Evolutionary conservation across 768 basidiomycete species (phyloP).

Genomic region (Boletus vinaceobasis): DNA sequence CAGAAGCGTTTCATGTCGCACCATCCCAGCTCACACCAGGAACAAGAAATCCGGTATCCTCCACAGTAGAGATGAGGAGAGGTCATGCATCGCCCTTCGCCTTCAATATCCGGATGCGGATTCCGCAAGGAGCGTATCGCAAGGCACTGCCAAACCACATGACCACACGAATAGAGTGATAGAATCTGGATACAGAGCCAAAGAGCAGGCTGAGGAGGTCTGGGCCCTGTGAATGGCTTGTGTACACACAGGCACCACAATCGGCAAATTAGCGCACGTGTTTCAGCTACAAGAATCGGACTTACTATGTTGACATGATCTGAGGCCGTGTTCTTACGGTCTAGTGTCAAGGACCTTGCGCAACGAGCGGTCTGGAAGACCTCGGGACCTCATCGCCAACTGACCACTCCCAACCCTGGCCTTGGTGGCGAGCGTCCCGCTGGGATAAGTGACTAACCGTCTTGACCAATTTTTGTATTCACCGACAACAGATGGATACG

Average conservation of each 20-base stretch:
- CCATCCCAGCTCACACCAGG: background rate
- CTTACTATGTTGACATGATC: background rate
- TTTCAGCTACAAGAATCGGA: background rate
- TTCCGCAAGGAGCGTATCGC: background rate
- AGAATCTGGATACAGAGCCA: background rate
- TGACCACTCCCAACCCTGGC: too few species aligned
- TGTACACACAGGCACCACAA: background rate
- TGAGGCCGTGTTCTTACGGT: background rate
- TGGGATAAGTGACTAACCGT: background rate
- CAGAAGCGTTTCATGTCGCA: background rate
- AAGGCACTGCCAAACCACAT: background rate
- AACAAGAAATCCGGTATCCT: background rate
- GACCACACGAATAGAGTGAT: background rate
- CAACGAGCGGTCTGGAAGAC: too few species aligned
- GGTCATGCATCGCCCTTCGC: background rate
- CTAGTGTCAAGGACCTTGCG: too few species aligned
- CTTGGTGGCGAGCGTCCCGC: background rate
- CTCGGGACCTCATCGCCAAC: too few species aligned
- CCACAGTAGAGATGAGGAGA: background rate
- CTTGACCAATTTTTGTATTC: background rate
- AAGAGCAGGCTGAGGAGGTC: background rate
- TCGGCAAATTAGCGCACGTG: background rate
- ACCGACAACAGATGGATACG: background rate
- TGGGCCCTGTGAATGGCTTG: background rate
- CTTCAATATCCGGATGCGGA: background rate